Percentiles rank a stretch among this genome's conserved stretches.
These are phyloP conservation scores for Curvularia sp. DNA, from an alignment of 2,329 filamentous ascomycete genomes.

Conservation along the genomic window DNA sequence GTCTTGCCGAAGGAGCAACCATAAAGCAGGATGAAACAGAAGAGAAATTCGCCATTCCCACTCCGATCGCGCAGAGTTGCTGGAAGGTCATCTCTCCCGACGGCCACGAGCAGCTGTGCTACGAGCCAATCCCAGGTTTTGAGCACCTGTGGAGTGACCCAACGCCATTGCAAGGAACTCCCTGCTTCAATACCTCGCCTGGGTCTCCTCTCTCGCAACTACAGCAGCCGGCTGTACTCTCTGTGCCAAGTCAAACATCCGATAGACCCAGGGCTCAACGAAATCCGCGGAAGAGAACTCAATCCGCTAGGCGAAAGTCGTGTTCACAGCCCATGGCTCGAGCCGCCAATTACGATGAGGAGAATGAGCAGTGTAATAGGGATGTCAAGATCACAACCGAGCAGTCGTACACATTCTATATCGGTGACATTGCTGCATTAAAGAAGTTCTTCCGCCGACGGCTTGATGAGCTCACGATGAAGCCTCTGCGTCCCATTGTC, in stretches of 20 bases:
- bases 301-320: conserved; percentile 15
- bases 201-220: background rate
- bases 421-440: conserved; percentile 34
- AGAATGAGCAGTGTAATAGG: conserved; percentile 4
- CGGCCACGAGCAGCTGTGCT: conserved; percentile 30
- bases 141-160: conserved; percentile 32
- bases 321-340: background rate
- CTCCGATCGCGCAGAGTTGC: conserved; percentile 26
- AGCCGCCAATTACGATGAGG: conserved; percentile 10
- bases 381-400: conserved; percentile 18
- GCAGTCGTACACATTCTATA: conserved; percentile 29
- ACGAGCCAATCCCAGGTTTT: conserved; percentile 33
- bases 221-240: background rate
- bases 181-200: background rate
- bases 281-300: conserved; percentile 26
- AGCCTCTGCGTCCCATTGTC: conserved; percentile 41
- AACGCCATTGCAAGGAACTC: background rate
- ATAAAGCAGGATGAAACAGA: conserved; percentile 8
- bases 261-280: background rate
- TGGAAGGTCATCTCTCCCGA: conserved; percentile 30
- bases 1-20: background rate
- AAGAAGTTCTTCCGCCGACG: conserved; percentile 33
- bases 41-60: conserved; percentile 21
- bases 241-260: conserved; percentile 17
- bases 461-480: conserved; percentile 44